These are phyloP conservation scores for Pezicula radicicola DNA, from an alignment of 2,329 filamentous ascomycete genomes.

Conservation along the genomic window DNA sequence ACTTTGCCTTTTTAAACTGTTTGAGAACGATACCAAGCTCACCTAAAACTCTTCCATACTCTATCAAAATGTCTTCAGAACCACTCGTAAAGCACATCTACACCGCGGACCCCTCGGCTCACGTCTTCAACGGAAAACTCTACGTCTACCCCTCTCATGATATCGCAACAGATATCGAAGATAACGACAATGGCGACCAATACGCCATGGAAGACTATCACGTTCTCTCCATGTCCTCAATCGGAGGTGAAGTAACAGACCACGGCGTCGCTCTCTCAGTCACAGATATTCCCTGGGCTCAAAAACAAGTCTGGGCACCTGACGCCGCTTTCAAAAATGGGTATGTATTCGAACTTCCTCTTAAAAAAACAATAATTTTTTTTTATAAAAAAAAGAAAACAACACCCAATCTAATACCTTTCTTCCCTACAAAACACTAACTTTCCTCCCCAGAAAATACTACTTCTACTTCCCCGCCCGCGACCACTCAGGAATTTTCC, in stretches of 20 bases:
- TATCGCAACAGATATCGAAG: constrained; percentile 67
- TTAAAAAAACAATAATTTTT: too few species aligned
- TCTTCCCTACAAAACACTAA: too few species aligned
- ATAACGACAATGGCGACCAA: constrained; percentile 84
- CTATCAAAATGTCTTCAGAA: constrained; percentile 4
- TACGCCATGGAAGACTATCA: constrained; percentile 86
- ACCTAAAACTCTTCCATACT: not conserved
- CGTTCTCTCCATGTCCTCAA: constrained; percentile 60
- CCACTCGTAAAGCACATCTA: constrained; percentile 73
- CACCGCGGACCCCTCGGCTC: constrained; percentile 77
- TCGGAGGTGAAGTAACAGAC: constrained; percentile 61
- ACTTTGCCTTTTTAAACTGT: too few species aligned
- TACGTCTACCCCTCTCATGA: constrained; percentile 84
- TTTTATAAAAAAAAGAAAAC: too few species aligned
- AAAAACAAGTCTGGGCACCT: constrained; percentile 78
- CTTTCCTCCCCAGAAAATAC: constrained; percentile 45
- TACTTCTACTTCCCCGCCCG: constrained; percentile 77
- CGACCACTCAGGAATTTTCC: constrained; percentile 66
- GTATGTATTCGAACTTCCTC: not conserved
- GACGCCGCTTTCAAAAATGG: constrained; percentile 68
- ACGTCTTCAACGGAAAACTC: constrained; percentile 72
- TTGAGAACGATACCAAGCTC: too few species aligned
- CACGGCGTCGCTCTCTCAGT: constrained; percentile 67
- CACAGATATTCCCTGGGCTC: constrained; percentile 71
- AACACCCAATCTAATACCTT: too few species aligned